Base-by-base conservation (phyloP, 1,284 basidiomycete genomes). In the Pascua guehoae region DNA sequence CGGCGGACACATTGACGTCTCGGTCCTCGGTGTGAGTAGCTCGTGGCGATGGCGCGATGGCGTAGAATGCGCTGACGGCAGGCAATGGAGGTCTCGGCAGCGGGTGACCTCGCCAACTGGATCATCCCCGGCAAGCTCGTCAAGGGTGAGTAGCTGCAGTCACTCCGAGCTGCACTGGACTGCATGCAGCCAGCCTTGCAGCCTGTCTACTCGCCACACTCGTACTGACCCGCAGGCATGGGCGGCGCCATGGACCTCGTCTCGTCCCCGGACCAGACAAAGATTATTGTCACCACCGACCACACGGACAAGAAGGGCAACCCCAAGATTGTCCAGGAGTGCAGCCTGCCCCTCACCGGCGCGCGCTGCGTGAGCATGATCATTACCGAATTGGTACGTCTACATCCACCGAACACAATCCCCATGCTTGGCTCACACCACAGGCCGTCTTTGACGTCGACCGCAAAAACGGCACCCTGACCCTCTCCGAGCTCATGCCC, bases 51-150 rank as follows among this genome's bases (percentile, higher is more conserved):
- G 85, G 24, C 3, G 24, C 24, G 24, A 32, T 32, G 4, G 4
- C 4, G 3, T 32, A 7, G 24, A 32, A 3, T 4, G 24, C 7
- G 24, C 24, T 32, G 24, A 32, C 24, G 7, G 7, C 24, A 32
- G 24, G 24, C 53, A 57, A 90, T 96, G 85, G 87, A 96, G 81
- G 92, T 96, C 53, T 89, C 88, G 5, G 84, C 88, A 62, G 84
- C 85, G 12, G 93, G 93, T 53, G 92, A 96, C 71, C 87, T 97
- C 61, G 94, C 94, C 49, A 97, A 96, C 80, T 96, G 91, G 74
- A 96, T 95, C 88, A 89, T 95, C 64, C 92, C 91, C 2, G 89
- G 89, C 37, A 91, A 92, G 79, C 82, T 91, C 68, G 83, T 90
- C 46, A 89, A 88, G 81, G 87, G 88, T 32, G 24, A 32, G 24